Conservation (phyloP, 192 early-diverging fungal genomes). For the Phycomyces blakesleeanus region DNA sequence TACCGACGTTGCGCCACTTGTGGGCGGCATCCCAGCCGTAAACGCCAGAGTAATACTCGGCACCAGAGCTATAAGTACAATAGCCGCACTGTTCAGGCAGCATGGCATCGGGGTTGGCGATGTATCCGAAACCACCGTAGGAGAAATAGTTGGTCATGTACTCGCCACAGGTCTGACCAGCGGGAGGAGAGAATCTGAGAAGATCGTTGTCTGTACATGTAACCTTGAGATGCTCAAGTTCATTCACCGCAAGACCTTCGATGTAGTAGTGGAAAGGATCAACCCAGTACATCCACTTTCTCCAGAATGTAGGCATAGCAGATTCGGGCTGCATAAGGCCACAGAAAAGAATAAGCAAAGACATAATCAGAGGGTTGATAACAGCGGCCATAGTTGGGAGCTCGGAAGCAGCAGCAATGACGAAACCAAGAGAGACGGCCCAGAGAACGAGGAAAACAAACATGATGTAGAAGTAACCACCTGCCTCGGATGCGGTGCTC, state of each 20-base stretch:
- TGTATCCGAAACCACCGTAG: constrained; percentile 3
- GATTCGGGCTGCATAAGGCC: constrained; percentile 63
- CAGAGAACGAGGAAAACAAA: constrained; percentile 61
- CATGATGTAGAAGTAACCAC: constrained; percentile 63
- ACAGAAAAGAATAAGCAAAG: constrained; percentile 65
- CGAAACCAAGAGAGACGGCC: constrained; percentile 65
- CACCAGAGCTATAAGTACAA: constrained; percentile 51
- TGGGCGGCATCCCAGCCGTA: constrained; percentile 53
- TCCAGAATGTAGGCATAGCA: constrained; percentile 66
- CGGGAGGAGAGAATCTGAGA: constrained; percentile 46
- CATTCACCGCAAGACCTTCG: constrained; percentile 59
- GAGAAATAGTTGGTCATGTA: constrained; percentile 36
- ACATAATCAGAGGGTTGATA: constrained; percentile 66
- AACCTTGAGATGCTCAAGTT: constrained; percentile 48
- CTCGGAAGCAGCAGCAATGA: constrained; percentile 65
- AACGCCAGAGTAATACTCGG: constrained; percentile 46
- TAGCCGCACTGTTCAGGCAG: constrained; percentile 51
- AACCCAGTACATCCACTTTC: constrained; percentile 62
- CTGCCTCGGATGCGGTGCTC: constrained; percentile 38
- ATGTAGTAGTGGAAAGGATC: constrained; percentile 66
- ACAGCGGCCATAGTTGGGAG: constrained; percentile 55
- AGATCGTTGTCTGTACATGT: constrained; percentile 50
- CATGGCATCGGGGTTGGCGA: constrained; percentile 10
- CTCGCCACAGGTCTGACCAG: constrained; percentile 56
- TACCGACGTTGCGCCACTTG: constrained; percentile 68